Conservation (phyloP, 345 rosid species). For the Sisymbrium irio region DNA sequence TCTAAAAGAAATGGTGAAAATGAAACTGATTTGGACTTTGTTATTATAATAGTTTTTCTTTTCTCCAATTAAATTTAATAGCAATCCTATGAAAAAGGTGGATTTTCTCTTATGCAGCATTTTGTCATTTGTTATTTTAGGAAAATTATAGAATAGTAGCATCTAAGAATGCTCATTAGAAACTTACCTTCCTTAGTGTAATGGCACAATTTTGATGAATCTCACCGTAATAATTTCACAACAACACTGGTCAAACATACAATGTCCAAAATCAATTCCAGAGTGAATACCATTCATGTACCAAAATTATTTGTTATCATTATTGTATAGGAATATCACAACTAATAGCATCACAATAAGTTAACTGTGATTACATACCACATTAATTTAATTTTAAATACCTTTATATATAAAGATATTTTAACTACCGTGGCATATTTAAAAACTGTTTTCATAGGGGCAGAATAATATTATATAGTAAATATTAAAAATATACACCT, state of each 20-base stretch:
- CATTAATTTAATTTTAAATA: neutral
- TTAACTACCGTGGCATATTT: no score
- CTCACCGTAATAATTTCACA: neutral
- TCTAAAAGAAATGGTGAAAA: neutral
- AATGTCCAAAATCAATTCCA: neutral
- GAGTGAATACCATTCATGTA: neutral
- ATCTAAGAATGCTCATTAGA: neutral
- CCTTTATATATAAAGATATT: neutral
- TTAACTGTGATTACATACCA: neutral
- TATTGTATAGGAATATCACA: neutral
- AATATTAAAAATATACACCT: no score
- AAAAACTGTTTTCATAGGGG: no score
- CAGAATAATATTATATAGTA: no score
- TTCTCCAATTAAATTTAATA: neutral
- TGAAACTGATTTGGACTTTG: neutral
- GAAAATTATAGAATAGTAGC: neutral
- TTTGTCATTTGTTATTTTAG: constrained; percentile 1
- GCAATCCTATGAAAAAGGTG: neutral
- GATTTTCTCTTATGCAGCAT: constrained; percentile 1
- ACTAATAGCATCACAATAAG: neutral
- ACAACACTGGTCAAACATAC: constrained; percentile 7
- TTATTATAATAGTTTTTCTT: neutral
- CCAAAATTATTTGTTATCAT: neutral
- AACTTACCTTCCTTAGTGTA: neutral
- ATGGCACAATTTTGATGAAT: neutral